These are phyloP conservation scores for Panicum miliaceum DNA, from an alignment of 176 grass and related monocot genomes.

Conservation along the genomic window DNA sequence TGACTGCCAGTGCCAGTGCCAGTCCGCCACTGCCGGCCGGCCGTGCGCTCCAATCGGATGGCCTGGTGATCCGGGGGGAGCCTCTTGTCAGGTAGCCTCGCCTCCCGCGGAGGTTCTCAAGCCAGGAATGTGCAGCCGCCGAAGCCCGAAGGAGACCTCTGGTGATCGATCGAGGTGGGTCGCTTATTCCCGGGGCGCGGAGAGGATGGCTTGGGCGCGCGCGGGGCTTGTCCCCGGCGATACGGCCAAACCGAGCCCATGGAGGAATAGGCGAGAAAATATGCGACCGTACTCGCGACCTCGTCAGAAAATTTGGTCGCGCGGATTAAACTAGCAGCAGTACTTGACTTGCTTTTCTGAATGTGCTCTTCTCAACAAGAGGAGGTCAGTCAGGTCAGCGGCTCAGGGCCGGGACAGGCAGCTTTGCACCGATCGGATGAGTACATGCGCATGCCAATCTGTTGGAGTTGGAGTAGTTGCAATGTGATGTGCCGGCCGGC, in stretches of 20 bases:
- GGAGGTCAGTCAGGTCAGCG: no score
- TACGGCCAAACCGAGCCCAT: background rate
- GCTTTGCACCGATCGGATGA: background rate
- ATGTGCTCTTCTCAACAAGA: background rate
- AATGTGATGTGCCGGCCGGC: background rate
- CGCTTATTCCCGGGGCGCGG: background rate
- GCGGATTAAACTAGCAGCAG: background rate
- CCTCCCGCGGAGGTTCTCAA: background rate
- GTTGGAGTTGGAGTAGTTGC: no score
- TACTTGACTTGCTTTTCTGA: background rate
- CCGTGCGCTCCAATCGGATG: background rate
- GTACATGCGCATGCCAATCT: background rate
- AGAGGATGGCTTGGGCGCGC: background rate
- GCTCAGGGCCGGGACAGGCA: no score
- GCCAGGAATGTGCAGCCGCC: slow-evolving; percentile 27
- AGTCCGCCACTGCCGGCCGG: background rate
- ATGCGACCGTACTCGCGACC: background rate
- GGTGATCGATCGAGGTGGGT: no score
- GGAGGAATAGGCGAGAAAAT: background rate
- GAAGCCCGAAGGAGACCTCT: background rate
- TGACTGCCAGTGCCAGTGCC: background rate
- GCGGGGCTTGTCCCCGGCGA: background rate
- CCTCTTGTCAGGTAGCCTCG: slow-evolving; percentile 39
- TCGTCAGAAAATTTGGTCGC: background rate
- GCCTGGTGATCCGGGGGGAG: background rate